phyloP scores from a whole-genome alignment of 495 filamentous ascomycete genomes.

The Penicillium longicatenatum region DNA sequence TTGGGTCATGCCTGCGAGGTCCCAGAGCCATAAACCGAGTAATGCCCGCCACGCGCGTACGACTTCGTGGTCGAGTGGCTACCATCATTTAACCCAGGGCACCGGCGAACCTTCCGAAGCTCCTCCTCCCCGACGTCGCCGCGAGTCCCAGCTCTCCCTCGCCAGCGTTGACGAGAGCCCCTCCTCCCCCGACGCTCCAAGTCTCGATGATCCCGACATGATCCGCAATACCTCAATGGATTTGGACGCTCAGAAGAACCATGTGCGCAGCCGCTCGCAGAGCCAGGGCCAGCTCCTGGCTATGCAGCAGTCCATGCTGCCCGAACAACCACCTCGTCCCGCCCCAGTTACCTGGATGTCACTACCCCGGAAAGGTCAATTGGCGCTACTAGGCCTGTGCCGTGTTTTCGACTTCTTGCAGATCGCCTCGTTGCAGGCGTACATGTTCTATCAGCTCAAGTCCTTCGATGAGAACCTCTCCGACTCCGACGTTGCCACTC shows the following conservation, averaged over 20 bases:
- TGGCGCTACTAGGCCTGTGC: conserved; percentile 71
- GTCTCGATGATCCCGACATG: conserved; percentile 28
- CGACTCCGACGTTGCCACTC: conserved; percentile 69
- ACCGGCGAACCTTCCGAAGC: conserved; percentile 33
- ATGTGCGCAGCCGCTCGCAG: conserved; percentile 41
- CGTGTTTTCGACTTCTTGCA: conserved; percentile 62
- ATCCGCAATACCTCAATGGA: conserved; percentile 43
- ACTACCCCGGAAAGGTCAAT: conserved; percentile 73
- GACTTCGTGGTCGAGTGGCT: conserved; percentile 45
- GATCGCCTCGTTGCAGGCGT: conserved; percentile 57
- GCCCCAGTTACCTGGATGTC: conserved; percentile 63
- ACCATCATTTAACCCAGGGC: conserved; percentile 26
- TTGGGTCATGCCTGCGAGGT: conserved; percentile 28
- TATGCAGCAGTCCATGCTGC: conserved; percentile 22
- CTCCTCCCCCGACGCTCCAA: conserved; percentile 31
- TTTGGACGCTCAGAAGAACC: conserved; percentile 21
- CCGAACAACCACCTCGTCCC: conserved; percentile 25
- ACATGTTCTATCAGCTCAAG: conserved; percentile 79
- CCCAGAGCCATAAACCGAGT: conserved; percentile 29
- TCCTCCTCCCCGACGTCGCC: conserved; percentile 36
- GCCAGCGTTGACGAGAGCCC: conserved; percentile 39
- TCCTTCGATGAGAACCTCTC: conserved; percentile 67
- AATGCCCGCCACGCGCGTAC: conserved; percentile 45
- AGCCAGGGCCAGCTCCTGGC: conserved; percentile 31
- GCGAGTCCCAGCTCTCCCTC: conserved; percentile 42